These are phyloP conservation scores for Tuber magnatum DNA, from an alignment of 495 filamentous ascomycete species.

Conservation along the genomic window DNA sequence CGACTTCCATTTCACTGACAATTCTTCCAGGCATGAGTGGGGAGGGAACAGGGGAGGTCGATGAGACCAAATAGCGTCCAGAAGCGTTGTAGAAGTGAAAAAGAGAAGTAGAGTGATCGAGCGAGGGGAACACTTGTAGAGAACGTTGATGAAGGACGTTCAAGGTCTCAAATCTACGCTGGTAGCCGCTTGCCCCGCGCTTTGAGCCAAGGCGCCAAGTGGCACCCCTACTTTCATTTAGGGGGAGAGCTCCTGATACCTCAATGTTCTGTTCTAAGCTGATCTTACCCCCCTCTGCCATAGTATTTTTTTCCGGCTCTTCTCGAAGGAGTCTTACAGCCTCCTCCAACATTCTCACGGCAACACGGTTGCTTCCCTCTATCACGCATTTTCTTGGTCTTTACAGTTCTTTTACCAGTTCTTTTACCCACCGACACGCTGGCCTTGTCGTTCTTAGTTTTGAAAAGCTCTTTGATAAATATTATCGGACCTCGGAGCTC, in stretches of 20 bases:
- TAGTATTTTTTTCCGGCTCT: neutral
- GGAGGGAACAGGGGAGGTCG: neutral
- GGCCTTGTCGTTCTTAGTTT: conserved; percentile 24
- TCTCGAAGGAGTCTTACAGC: neutral
- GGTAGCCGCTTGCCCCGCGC: neutral
- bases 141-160: neutral
- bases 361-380: neutral
- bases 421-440: conserved; percentile 28
- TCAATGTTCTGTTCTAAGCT: neutral
- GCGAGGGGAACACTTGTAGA: no score
- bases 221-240: neutral
- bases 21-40: conserved; percentile 28
- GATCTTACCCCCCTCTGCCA: neutral
- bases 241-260: neutral
- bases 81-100: neutral
- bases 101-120: neutral
- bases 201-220: conserved; percentile 3
- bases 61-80: neutral
- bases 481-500: neutral
- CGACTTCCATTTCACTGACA: conserved; percentile 4
- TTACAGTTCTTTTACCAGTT: no score
- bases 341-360: neutral
- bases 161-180: neutral
- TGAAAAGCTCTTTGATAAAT: conserved; percentile 7
- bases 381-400: neutral